Evolutionary conservation across 495 filamentous ascomycete species (phyloP), one percentile per base, ranked within the genome.

Genomic region (Tuber melanosporum): DNA sequence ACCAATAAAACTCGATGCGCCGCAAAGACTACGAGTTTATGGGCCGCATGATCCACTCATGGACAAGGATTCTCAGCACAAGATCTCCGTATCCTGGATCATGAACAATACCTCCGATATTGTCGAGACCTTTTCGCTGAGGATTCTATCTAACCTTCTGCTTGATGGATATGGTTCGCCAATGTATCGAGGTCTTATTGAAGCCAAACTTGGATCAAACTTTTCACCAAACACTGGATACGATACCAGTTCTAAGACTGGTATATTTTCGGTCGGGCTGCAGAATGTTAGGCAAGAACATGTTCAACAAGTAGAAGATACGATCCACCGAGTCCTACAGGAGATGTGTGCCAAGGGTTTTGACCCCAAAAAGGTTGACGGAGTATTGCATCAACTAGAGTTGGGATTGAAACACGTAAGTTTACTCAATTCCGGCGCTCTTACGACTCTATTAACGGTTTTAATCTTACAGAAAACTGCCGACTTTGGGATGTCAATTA

Each of bases 121-220:
- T 22, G 85, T 95, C 10, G 95, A 99, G 83, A 92, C 90, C 0
- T 98, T 98, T 85, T 93, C 94, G 0, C 82, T 97, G 14, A 88
- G 91, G 43, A 87, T 99, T 42, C 83, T 97, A 42, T 94, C 93
- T 22, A 92, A 91, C 2, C 84, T 98, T 45, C 86, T 99, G 45
- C 88, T 95, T 78, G 93, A 97, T 83, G 95, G 96, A 22, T 99
- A 98, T 84, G 94, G 95, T 39, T 97, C 95, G 39, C 96, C 95
- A 3, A 86, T 99, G 79, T 98, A 98, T 83, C 91, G 90, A 73
- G 91, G 90, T n/a, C 86, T 98, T 62, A 92, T 99, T 76, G 95
- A 98, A 82, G 90, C 92, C 77, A 94, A 94, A 32, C 87, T 98
- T 22, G 95, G 95, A 73, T 92, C 93, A 9, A 94, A 97, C 75